Evolutionary conservation across 768 basidiomycete species (phyloP).

Genomic region (Cystofilobasidium bisporidii): DNA sequence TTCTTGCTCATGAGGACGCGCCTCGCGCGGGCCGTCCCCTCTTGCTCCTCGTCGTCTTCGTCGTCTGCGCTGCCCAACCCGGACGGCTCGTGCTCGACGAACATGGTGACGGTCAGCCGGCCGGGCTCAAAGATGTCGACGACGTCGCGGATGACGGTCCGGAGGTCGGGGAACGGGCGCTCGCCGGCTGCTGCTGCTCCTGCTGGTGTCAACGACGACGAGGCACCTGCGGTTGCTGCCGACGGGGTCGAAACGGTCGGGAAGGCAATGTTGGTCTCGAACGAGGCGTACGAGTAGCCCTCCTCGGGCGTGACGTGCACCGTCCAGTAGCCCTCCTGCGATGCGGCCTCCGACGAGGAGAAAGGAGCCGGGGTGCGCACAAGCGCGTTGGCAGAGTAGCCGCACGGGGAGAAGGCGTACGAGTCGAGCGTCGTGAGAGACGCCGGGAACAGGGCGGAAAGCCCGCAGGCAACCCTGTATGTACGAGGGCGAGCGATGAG

Average conservation of each 20-base stretch:
- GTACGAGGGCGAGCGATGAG: too few relatives aligned
- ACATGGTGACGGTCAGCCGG: conserved; percentile 73
- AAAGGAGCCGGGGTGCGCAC: conserved; percentile 37
- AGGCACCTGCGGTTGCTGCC: neutral
- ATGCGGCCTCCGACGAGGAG: conserved; percentile 16
- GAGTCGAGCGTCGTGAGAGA: conserved; percentile 76
- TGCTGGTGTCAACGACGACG: neutral
- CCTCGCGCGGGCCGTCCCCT: conserved; percentile 27
- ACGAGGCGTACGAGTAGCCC: conserved; percentile 96
- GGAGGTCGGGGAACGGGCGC: conserved; percentile 54
- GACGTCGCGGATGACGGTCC: conserved; percentile 73
- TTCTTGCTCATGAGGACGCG: conserved; percentile 46
- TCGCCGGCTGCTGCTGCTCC: neutral
- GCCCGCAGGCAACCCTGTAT: conserved; percentile 5
- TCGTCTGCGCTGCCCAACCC: conserved; percentile 38
- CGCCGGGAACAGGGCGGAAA: conserved; percentile 55
- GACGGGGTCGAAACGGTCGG: conserved; percentile 41
- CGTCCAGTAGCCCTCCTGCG: conserved; percentile 86
- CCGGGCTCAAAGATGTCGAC: conserved; percentile 87
- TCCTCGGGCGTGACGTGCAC: conserved; percentile 98
- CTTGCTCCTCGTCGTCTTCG: conserved; percentile 30
- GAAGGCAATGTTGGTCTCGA: conserved; percentile 90
- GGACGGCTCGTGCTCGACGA: conserved; percentile 52
- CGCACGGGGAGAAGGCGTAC: conserved; percentile 88
- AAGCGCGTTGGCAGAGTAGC: conserved; percentile 89